These are phyloP conservation scores for Collybia sp. DNA, from an alignment of 768 basidiomycete genomes.

Conservation along the genomic window DNA sequence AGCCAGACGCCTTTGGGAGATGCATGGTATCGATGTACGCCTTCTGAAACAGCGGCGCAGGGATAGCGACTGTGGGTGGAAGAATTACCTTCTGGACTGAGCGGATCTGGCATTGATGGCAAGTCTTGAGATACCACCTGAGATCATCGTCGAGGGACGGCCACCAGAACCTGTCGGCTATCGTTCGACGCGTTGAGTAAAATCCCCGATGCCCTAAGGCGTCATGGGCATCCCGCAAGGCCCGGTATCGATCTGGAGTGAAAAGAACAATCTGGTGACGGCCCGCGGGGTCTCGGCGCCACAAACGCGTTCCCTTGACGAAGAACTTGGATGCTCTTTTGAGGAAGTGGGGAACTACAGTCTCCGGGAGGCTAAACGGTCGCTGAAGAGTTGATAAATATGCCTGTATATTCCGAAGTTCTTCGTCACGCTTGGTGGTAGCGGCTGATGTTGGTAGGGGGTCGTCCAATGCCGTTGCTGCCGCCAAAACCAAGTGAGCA, in stretches of 20 bases:
- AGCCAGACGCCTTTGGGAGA: constrained; percentile 13
- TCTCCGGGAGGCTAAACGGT: not conserved
- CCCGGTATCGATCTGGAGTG: not conserved
- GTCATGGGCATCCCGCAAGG: not conserved
- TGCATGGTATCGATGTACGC: constrained; percentile 25
- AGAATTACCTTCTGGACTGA: constrained; percentile 15
- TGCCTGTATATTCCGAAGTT: not conserved
- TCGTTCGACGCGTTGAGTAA: not conserved
- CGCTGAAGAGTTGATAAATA: not conserved
- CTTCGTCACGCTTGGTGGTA: not conserved
- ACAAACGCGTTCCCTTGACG: not conserved
- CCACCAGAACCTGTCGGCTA: not conserved
- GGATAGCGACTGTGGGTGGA: constrained; percentile 19
- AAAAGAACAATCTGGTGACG: not conserved
- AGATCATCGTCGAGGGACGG: not conserved
- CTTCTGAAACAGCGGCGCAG: constrained; percentile 18
- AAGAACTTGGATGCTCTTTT: not conserved
- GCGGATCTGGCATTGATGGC: constrained; percentile 25
- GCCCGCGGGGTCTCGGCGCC: not conserved
- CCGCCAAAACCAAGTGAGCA: too few relatives aligned
- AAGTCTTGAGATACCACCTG: constrained; percentile 18
- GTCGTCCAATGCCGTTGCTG: too few relatives aligned
- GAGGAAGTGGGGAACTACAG: not conserved
- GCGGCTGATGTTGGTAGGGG: too few relatives aligned
- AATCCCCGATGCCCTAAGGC: not conserved